phyloP scores from a whole-genome alignment of 1,284 basidiomycete genomes.

The Trichosporon sp. region DNA sequence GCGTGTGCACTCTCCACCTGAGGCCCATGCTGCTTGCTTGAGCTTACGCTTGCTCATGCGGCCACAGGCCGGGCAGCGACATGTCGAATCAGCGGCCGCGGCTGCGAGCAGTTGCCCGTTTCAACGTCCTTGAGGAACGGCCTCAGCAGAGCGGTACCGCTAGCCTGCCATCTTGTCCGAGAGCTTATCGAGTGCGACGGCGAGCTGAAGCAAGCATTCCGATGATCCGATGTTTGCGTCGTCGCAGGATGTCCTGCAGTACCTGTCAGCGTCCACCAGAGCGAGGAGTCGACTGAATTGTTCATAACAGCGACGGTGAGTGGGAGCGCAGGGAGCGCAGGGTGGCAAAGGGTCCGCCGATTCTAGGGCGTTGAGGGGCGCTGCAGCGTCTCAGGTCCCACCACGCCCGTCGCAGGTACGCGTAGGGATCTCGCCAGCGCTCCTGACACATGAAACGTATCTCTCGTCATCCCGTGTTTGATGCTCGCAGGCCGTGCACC shows the following conservation, averaged over 20 bases:
- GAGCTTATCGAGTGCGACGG: neutral
- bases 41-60: neutral
- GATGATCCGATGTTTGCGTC: constrained; percentile 2
- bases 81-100: neutral
- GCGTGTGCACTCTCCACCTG: neutral
- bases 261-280: neutral
- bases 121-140: neutral
- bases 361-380: neutral
- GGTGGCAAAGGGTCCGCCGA: neutral
- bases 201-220: constrained; percentile 4
- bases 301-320: neutral
- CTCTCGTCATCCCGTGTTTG: constrained; percentile 6
- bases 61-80: neutral
- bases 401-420: neutral
- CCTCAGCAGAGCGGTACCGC: neutral
- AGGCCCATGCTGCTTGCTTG: neutral
- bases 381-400: neutral
- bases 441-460: constrained; percentile 2
- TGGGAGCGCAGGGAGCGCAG: neutral
- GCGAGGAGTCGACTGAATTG: neutral
- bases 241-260: neutral
- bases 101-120: neutral
- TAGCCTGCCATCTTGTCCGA: neutral
- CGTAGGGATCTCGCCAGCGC: neutral
- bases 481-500: neutral